Conservation (phyloP, 805 yeast species). For the Cyberlindnera americana region DNA sequence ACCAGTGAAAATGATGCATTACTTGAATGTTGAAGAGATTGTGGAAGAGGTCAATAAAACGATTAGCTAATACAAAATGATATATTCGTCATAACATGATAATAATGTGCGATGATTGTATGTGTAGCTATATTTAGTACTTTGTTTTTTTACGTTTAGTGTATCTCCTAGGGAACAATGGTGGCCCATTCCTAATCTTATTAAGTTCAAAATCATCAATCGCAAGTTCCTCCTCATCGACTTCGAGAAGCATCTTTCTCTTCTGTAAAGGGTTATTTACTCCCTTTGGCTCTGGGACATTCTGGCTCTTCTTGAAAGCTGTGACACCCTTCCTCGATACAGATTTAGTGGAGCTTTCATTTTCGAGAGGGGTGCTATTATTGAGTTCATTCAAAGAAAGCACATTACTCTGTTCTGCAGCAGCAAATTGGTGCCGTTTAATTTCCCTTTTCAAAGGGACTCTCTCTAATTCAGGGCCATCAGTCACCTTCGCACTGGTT, state of each 20-base stretch:
- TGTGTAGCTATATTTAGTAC: not conserved
- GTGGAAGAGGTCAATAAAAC: conserved; percentile 42
- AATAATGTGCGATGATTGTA: too few species aligned
- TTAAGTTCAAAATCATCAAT: conserved; percentile 26
- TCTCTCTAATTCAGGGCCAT: too few species aligned
- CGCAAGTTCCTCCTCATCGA: conserved; percentile 15
- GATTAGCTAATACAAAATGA: not conserved
- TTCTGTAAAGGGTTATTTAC: conserved; percentile 5
- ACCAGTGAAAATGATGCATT: conserved; percentile 65
- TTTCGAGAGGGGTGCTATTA: too few species aligned
- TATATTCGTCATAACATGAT: not conserved
- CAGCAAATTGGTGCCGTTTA: too few species aligned
- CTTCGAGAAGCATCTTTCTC: conserved; percentile 32
- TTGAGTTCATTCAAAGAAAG: too few species aligned
- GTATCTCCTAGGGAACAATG: conserved; percentile 20
- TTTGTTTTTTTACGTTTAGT: conserved; percentile 22
- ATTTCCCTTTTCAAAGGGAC: too few species aligned
- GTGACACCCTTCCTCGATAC: too few species aligned
- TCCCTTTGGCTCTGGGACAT: conserved; percentile 1
- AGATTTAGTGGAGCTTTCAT: too few species aligned
- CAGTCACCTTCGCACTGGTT: conserved; percentile 1
- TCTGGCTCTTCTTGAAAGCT: too few species aligned
- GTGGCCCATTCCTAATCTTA: conserved; percentile 7
- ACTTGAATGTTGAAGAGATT: conserved; percentile 52
- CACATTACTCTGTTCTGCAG: too few species aligned